Conservation (phyloP, 441 rosid genomes). For the Aleurites moluccanus region DNA sequence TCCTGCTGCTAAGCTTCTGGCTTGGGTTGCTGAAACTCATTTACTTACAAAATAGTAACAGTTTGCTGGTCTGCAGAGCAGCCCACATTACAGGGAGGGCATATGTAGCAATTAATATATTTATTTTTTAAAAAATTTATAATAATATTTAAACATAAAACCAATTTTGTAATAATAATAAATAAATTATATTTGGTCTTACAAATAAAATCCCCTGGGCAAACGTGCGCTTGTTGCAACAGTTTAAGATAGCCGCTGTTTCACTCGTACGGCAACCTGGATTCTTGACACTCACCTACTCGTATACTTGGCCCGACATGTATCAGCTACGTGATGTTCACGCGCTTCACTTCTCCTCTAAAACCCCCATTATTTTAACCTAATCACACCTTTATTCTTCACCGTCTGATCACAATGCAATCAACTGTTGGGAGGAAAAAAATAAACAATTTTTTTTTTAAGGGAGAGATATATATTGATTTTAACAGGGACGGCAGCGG, state of each 20-base stretch:
- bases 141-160: too few species aligned
- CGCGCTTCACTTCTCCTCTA: not conserved
- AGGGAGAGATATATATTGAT: too few species aligned
- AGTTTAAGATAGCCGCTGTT: not conserved
- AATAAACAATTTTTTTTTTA: too few species aligned
- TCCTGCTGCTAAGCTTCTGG: too few species aligned
- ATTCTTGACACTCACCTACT: conserved; percentile 16
- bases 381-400: not conserved
- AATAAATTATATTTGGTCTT: not conserved
- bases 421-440: too few species aligned
- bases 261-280: conserved; percentile 25
- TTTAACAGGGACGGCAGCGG: too few species aligned
- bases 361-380: not conserved
- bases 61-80: too few species aligned
- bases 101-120: not conserved
- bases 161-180: too few species aligned
- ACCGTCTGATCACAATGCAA: conserved; percentile 37
- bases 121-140: not conserved
- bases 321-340: not conserved
- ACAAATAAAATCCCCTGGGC: not conserved
- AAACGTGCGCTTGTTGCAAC: not conserved
- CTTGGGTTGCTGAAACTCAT: not conserved
- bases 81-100: not conserved
- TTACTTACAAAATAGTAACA: not conserved
- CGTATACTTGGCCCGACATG: not conserved